Evolutionary conservation across 2,329 filamentous ascomycete genomes (phyloP).

Genomic region (Xylaria sp.): DNA sequence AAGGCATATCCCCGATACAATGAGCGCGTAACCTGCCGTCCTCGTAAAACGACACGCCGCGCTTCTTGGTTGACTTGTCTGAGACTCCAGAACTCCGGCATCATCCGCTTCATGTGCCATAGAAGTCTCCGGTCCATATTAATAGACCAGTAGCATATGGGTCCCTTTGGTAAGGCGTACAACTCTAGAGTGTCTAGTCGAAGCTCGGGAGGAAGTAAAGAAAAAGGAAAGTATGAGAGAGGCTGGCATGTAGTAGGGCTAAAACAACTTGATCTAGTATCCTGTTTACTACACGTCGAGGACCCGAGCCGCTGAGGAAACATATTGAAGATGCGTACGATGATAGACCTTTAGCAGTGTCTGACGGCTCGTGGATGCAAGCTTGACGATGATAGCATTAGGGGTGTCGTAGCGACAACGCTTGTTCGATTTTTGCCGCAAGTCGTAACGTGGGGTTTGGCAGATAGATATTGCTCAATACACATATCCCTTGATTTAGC

Average conservation of each 20-base stretch:
- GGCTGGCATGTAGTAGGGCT: background rate
- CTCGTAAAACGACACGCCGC: conserved; percentile 4
- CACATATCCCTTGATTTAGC: background rate
- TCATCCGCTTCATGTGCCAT: background rate
- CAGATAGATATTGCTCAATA: background rate
- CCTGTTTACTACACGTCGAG: background rate
- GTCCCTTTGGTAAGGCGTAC: background rate
- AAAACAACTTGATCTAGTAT: no score
- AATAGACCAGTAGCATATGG: background rate
- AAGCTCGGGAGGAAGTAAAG: conserved; percentile 8
- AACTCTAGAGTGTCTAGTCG: conserved; percentile 3
- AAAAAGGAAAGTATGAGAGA: background rate
- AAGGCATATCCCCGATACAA: background rate
- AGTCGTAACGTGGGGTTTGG: background rate
- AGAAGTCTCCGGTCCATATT: background rate
- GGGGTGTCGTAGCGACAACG: background rate
- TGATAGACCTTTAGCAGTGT: background rate
- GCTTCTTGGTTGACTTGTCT: conserved; percentile 18
- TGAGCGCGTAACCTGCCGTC: background rate
- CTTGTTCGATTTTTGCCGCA: background rate
- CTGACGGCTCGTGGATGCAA: background rate
- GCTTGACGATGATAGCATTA: background rate
- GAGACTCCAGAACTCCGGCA: conserved; percentile 10
- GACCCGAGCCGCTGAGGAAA: background rate
- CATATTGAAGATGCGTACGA: background rate